Conservation (phyloP, 768 basidiomycete genomes). For the Pisolithus marmoratus region DNA sequence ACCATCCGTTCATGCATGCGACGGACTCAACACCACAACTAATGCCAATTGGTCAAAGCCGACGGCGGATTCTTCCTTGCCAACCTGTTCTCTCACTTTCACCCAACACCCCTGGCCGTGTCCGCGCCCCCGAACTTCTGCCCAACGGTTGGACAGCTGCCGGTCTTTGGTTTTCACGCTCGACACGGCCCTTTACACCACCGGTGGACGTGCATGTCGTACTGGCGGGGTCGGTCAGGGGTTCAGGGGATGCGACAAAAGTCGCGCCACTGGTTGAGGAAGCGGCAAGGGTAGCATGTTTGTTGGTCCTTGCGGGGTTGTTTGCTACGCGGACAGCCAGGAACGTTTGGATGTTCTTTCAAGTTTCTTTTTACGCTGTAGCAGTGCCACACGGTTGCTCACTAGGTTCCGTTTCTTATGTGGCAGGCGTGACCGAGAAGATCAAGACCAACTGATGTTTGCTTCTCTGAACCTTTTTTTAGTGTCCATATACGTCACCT, state of each 20-base stretch:
- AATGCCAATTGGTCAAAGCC: conserved; percentile 47
- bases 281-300: conserved; percentile 67
- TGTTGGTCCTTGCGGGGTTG: too few species aligned
- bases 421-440: too few species aligned
- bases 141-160: conserved; percentile 82
- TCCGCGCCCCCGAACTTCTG: conserved; percentile 76
- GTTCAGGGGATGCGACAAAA: too few species aligned
- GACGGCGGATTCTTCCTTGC: conserved; percentile 80
- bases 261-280: conserved; percentile 59
- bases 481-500: too few species aligned
- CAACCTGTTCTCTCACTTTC: conserved; percentile 69
- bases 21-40: too few species aligned
- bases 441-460: too few species aligned
- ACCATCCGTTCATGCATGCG: background rate
- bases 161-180: conserved; percentile 81
- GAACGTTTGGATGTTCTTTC: too few species aligned
- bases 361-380: too few species aligned
- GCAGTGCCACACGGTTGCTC: too few species aligned
- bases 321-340: too few species aligned
- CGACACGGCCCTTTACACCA: conserved; percentile 71
- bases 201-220: conserved; percentile 53
- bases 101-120: conserved; percentile 61
- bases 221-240: conserved; percentile 42
- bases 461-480: too few species aligned
- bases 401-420: too few species aligned